Base-by-base conservation (phyloP, 768 basidiomycete genomes). In the Leucocoprinus leucothites region DNA sequence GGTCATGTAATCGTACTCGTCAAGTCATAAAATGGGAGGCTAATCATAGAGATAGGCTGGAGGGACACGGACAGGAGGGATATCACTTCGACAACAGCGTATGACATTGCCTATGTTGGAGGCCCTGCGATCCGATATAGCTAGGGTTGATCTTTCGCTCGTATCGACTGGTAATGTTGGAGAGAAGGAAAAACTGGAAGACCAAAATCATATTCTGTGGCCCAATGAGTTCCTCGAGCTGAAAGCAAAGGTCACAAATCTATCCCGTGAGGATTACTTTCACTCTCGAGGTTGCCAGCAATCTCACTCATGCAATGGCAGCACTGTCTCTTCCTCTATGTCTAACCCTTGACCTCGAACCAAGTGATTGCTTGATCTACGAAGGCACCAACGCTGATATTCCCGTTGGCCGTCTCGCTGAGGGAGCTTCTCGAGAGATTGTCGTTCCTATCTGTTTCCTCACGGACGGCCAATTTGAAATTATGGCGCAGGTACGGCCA, bases 101-200 rank as follows among this genome's bases (percentile, higher is more conserved):
- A 79, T 98, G 72, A 85, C 91, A 3, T 64, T 82, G 46, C 82
- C 81, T 0, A 94, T 97, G 89, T 72, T 97, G 14, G 85, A 91
- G 49, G 79, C 82, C 21, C 69, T 97, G 38, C 85, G 86, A 24
- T 80, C 81, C 34, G 87, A 94, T 61, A 75, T 80, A 6, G 81
- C 86, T 9, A 76, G 74, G 5, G 73, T 96, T 24, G 68, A 77
- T 3, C 63, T 96, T 58, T 75, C 75, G 0, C 67, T 93, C 38
- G 63, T 62, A 14, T 57, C 60, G 24, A 71, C 74, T 53, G 65
- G 65, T 11, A 60, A 56, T 28, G 61, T 56, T 47, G 60, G 59
- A 1, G 58, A 76, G 35, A 51, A 58, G 14, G 64, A 67, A 24
- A 58, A 14, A 63, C 67, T 24, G 62, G 65, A 19, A 71, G 67